These are phyloP conservation scores for Amoebophrya sp. DNA, from an alignment of 169 alveolate species.

Conservation along the genomic window DNA sequence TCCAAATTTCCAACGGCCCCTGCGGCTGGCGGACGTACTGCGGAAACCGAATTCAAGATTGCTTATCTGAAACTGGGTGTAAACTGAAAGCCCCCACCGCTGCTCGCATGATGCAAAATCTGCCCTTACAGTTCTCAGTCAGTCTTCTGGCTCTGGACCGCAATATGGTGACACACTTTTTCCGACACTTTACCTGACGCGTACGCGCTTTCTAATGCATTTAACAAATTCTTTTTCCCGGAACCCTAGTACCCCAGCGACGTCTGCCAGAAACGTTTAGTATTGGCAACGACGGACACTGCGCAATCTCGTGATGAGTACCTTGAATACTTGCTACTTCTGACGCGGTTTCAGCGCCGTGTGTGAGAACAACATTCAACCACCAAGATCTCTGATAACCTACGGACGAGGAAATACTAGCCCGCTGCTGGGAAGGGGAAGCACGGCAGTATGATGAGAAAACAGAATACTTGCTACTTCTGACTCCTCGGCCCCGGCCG, in stretches of 20 bases:
- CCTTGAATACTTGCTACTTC: background rate
- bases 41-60: no score
- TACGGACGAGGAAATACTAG: background rate
- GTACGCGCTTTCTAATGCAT: background rate
- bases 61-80: no score
- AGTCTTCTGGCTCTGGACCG: no score
- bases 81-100: no score
- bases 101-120: no score
- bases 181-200: background rate
- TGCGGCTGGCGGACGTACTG: no score
- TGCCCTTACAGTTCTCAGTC: no score
- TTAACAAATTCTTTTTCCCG: background rate
- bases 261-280: background rate
- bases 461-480: slow-evolving; percentile 4
- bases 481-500: background rate
- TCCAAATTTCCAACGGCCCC: no score
- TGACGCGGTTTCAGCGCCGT: background rate
- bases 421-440: background rate
- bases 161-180: no score
- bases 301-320: background rate
- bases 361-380: background rate
- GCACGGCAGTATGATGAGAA: background rate
- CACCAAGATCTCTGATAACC: background rate
- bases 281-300: background rate
- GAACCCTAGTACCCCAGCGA: background rate